phyloP scores from a whole-genome alignment of 495 filamentous ascomycete species.

The Sordaria brevicollis region DNA sequence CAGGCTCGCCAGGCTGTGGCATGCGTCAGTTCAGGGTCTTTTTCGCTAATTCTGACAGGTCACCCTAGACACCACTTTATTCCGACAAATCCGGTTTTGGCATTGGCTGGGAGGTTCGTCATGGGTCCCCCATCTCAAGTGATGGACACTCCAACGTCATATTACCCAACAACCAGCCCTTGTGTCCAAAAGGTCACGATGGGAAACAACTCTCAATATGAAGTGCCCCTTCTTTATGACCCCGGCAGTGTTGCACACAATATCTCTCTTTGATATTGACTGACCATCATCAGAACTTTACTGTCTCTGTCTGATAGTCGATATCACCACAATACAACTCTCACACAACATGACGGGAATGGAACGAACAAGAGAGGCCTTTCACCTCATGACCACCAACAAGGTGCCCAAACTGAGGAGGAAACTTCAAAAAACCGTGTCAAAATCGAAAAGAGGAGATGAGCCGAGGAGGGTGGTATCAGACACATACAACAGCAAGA shows the following conservation, averaged over 20 bases:
- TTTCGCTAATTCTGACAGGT: neutral
- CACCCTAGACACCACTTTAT: neutral
- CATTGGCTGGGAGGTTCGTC: slow-evolving; percentile 11
- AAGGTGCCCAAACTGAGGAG: slow-evolving; percentile 25
- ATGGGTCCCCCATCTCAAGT: neutral
- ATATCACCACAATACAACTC: neutral
- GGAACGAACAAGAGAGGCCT: slow-evolving; percentile 21
- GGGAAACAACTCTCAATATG: neutral
- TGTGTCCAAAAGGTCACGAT: neutral
- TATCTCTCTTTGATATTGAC: neutral
- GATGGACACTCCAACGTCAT: slow-evolving; percentile 24
- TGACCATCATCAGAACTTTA: neutral
- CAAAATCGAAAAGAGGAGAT: slow-evolving; percentile 19
- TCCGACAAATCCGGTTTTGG: slow-evolving; percentile 21
- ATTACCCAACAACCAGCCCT: neutral
- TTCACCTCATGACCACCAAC: slow-evolving; percentile 11
- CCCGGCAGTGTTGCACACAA: neutral
- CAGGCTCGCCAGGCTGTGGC: too few relatives aligned
- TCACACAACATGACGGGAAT: slow-evolving; percentile 11
- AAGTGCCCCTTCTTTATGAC: neutral
- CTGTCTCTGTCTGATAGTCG: neutral
- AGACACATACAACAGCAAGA: slow-evolving; percentile 15
- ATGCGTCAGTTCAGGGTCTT: neutral
- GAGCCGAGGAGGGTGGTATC: slow-evolving; percentile 3
- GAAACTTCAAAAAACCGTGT: slow-evolving; percentile 31